A percentile compares a stretch with the other conserved stretches of the same genome.
Conservation (phyloP, 129 eudicot species). For the Centrapalus pauciflorus region DNA sequence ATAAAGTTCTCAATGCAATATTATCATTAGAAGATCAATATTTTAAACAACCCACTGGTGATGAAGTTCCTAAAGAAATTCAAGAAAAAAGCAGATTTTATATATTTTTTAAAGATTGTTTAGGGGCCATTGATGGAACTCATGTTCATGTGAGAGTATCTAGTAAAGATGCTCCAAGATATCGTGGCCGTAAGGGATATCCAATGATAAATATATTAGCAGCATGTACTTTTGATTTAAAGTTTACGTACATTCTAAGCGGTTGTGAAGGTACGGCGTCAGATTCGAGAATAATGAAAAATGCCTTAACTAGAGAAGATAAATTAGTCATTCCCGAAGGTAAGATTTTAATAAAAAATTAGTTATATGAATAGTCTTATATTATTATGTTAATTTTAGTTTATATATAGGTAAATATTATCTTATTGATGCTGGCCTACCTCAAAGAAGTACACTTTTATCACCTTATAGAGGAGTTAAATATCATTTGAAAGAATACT, state of each 20-base stretch:
- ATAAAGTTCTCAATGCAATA: too few relatives aligned
- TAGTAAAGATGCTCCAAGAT: background rate
- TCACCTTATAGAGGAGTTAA: background rate
- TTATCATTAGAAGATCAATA: background rate
- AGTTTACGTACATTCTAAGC: background rate
- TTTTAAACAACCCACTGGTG: background rate
- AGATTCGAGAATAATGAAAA: background rate
- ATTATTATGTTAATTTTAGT: background rate
- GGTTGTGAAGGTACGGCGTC: background rate
- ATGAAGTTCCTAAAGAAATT: background rate
- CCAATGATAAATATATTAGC: background rate
- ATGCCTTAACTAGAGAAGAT: background rate
- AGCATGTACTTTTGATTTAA: background rate
- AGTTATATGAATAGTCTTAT: background rate
- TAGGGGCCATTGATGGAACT: too few relatives aligned
- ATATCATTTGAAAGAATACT: slow-evolving; percentile 8
- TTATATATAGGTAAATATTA: background rate
- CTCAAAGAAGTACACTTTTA: background rate
- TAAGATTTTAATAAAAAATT: background rate
- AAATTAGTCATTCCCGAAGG: background rate
- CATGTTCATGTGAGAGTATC: too few relatives aligned
- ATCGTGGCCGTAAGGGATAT: background rate
- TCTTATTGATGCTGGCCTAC: background rate
- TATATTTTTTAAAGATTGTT: too few relatives aligned
- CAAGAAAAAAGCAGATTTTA: too few relatives aligned